Evolutionary conservation across 2,329 filamentous ascomycete species (phyloP), one percentile per base, ranked within the genome.

Genomic region (Dactylonectria estremocensis): DNA sequence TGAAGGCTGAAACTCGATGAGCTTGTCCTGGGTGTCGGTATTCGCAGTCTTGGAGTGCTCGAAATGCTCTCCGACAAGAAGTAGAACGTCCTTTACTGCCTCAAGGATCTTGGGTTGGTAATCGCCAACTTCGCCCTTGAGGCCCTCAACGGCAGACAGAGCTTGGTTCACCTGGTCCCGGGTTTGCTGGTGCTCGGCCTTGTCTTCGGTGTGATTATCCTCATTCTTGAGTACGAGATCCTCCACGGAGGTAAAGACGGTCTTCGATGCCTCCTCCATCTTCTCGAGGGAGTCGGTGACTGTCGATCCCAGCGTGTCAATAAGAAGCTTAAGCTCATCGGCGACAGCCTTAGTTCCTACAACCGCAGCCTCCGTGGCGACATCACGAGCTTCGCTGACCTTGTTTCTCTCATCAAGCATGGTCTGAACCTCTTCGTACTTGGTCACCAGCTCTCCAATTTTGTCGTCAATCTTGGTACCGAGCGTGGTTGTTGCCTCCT

Each of bases 91-190:
- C 74, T 94, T 92, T 71, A 99, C 89, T 0, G 93, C 90, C 60
- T 95, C 91, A 64, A 98, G 88, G 72, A 98, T 93, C 82, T 97
- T 93, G 1, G 96, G 96, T 74, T 98, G 92, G 71, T 92, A 92
- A 78, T 98, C 95, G 9, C 88, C 89, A 33, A 97, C 88, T 65
- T 96, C 91, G 66, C 88, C 92, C 77, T 97, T 93, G 1, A 98
- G 84, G 24, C 90, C 90, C 72, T 93, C 91, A 16, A 97, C 90
- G 8, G 89, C 89, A 64, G 88, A 88, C 43, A 95, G 84, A 11
- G 93, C 90, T 76, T 94, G 92, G 73, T 92, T 89, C 61, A 97
- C 87, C 73, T 97, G 91, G 40, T 95, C 92, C 8, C 94, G 91
- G 10, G 95, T 97, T 72, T 93, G 88, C 72, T 94, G 88, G 76